These are phyloP conservation scores for Plasmodium ovale DNA, from an alignment of 169 alveolate genomes.

Conservation along the genomic window DNA sequence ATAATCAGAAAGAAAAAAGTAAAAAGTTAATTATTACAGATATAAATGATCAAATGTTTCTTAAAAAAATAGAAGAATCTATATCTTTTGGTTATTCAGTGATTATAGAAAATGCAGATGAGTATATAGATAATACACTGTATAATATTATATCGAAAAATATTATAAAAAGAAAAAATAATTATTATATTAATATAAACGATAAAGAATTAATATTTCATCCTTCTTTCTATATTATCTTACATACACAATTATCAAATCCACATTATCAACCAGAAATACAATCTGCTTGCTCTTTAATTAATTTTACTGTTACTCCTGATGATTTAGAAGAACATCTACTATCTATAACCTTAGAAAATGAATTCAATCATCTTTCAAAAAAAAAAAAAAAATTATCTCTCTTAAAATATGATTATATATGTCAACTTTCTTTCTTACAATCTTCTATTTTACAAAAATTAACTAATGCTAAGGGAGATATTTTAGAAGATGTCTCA, in stretches of 20 bases:
- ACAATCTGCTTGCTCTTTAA: constrained; percentile 95
- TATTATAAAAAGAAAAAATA: constrained; percentile 92
- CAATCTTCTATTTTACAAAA: constrained; percentile 93
- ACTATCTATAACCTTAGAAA: constrained; percentile 93
- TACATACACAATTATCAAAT: constrained; percentile 95
- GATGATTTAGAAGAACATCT: constrained; percentile 96
- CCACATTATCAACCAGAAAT: constrained; percentile 98
- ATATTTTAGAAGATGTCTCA: constrained; percentile 94
- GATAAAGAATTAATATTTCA: constrained; percentile 92
- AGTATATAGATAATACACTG: constrained; percentile 94
- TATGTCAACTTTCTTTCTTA: constrained; percentile 93
- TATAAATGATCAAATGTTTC: constrained; percentile 82
- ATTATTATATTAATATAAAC: constrained; percentile 91
- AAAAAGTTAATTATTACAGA: constrained; percentile 87
- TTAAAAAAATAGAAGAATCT: constrained; percentile 88
- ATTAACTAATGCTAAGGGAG: constrained; percentile 93
- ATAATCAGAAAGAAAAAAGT: constrained; percentile 92
- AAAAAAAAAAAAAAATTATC: constrained; percentile 92
- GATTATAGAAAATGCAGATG: constrained; percentile 95
- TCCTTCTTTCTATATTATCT: constrained; percentile 91
- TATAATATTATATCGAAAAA: constrained; percentile 95
- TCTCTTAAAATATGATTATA: constrained; percentile 95
- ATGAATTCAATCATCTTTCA: constrained; percentile 95
- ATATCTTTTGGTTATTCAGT: constrained; percentile 92
- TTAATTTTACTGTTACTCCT: constrained; percentile 95